phyloP scores from a whole-genome alignment of 257 asterid genomes.

The Galeopsis tetrahit region DNA sequence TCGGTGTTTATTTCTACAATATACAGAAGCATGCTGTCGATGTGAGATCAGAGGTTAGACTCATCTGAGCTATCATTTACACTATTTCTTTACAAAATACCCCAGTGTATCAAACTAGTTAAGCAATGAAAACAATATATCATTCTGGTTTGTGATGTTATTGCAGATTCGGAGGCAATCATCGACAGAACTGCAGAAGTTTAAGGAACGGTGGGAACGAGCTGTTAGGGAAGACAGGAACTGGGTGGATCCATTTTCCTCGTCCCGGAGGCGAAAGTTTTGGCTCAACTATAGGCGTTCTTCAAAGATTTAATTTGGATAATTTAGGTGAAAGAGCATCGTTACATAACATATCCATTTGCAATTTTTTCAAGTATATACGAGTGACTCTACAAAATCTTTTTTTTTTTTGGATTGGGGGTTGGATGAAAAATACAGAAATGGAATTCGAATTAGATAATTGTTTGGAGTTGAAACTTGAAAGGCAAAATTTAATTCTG shows the following conservation, averaged over 20 bases:
- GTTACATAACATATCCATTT: slow-evolving; percentile 8
- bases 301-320: slow-evolving; percentile 35
- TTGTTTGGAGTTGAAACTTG: slow-evolving; percentile 2
- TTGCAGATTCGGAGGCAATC: slow-evolving; percentile 78
- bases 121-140: not conserved
- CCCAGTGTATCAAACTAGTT: not conserved
- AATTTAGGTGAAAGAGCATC: not conserved
- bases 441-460: not conserved
- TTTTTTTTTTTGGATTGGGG: not conserved
- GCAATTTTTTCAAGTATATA: slow-evolving; percentile 34
- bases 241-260: slow-evolving; percentile 78
- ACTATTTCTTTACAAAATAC: not conserved
- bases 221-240: slow-evolving; percentile 67
- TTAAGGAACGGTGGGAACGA: slow-evolving; percentile 79
- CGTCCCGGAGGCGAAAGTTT: slow-evolving; percentile 35
- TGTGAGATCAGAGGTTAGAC: slow-evolving; percentile 79
- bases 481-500: not conserved
- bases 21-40: slow-evolving; percentile 66
- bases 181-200: slow-evolving; percentile 64
- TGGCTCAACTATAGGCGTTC: slow-evolving; percentile 37
- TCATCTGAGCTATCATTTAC: not conserved
- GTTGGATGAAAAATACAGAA: slow-evolving; percentile 1
- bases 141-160: not conserved
- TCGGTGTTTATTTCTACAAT: slow-evolving; percentile 5
- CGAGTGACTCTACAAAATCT: not conserved